Percentiles rank a stretch among this genome's conserved stretches.
phyloP scores from a whole-genome alignment of 2,329 filamentous ascomycete species.

The Pseudocercospora pini-densiflorae region DNA sequence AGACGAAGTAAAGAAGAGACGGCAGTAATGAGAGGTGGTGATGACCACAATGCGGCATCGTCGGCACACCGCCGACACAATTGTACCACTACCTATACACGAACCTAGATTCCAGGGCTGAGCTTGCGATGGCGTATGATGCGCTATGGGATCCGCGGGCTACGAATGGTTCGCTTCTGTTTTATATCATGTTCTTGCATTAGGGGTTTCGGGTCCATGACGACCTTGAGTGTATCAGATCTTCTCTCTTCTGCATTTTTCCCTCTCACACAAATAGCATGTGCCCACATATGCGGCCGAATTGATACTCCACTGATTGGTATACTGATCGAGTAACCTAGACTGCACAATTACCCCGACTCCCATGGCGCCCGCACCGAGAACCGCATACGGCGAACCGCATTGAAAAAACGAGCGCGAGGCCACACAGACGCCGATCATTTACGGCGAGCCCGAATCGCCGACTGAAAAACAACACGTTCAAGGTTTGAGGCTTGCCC shows the following conservation, averaged over 20 bases:
- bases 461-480: too few relatives aligned
- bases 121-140: slow-evolving; percentile 4
- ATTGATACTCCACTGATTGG: neutral
- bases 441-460: too few relatives aligned
- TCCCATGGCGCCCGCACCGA: too few relatives aligned
- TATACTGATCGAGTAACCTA: too few relatives aligned
- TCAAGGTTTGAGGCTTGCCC: too few relatives aligned
- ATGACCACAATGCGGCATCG: neutral
- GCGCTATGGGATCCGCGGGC: slow-evolving; percentile 3
- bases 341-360: too few relatives aligned
- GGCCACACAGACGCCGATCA: too few relatives aligned
- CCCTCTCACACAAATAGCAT: neutral
- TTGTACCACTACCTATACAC: slow-evolving; percentile 12
- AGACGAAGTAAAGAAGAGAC: slow-evolving; percentile 65
- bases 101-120: slow-evolving; percentile 8
- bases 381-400: too few relatives aligned
- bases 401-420: too few relatives aligned
- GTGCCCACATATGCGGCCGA: neutral
- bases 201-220: slow-evolving; percentile 5
- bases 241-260: slow-evolving; percentile 8
- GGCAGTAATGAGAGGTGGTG: slow-evolving; percentile 10
- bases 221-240: slow-evolving; percentile 8
- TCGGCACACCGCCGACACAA: neutral
- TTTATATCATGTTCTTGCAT: slow-evolving; percentile 11
- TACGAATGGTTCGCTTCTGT: slow-evolving; percentile 9